Percentiles rank a stretch among this genome's conserved stretches.
Conservation (phyloP, 169 alveolate species). For the Besnoitia besnoiti region DNA sequence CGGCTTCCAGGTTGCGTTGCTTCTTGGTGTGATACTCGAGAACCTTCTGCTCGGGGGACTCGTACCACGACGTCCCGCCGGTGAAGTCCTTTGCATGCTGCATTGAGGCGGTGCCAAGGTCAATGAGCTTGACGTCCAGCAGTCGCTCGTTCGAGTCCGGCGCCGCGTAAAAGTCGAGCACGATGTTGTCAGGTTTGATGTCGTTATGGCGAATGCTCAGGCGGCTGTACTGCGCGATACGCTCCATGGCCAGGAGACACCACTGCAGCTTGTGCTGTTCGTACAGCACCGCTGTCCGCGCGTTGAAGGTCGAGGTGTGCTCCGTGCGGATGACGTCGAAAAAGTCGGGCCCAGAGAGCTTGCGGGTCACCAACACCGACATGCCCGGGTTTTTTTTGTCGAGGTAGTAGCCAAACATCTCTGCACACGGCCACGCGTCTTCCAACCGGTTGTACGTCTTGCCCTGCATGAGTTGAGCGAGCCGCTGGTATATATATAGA, state of each 20-base stretch:
- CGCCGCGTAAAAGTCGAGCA: slow-evolving; percentile 80
- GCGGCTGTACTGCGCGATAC: slow-evolving; percentile 82
- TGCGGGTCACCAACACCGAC: slow-evolving; percentile 81
- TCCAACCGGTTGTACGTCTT: slow-evolving; percentile 65
- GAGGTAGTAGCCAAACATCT: slow-evolving; percentile 83
- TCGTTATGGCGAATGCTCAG: slow-evolving; percentile 87
- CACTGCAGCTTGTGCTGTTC: slow-evolving; percentile 86
- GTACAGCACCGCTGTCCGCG: slow-evolving; percentile 79
- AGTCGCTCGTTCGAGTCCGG: slow-evolving; percentile 74
- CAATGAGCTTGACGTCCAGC: slow-evolving; percentile 84
- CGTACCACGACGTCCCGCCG: slow-evolving; percentile 90
- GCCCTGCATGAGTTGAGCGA: slow-evolving; percentile 68
- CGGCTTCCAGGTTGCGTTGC: slow-evolving; percentile 78
- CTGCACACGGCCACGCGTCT: slow-evolving; percentile 90
- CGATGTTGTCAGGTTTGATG: slow-evolving; percentile 87
- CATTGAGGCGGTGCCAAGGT: slow-evolving; percentile 89
- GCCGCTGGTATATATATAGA: slow-evolving; percentile 81
- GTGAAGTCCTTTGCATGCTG: slow-evolving; percentile 85
- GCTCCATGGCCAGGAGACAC: slow-evolving; percentile 85
- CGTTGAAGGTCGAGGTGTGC: slow-evolving; percentile 74
- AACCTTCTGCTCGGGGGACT: slow-evolving; percentile 87
- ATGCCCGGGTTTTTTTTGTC: slow-evolving; percentile 84
- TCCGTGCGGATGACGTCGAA: slow-evolving; percentile 85
- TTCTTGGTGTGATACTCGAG: slow-evolving; percentile 85
- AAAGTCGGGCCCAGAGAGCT: slow-evolving; percentile 86